Base-by-base conservation (phyloP, 257 asterid genomes). In the Capsicum pubescens region DNA sequence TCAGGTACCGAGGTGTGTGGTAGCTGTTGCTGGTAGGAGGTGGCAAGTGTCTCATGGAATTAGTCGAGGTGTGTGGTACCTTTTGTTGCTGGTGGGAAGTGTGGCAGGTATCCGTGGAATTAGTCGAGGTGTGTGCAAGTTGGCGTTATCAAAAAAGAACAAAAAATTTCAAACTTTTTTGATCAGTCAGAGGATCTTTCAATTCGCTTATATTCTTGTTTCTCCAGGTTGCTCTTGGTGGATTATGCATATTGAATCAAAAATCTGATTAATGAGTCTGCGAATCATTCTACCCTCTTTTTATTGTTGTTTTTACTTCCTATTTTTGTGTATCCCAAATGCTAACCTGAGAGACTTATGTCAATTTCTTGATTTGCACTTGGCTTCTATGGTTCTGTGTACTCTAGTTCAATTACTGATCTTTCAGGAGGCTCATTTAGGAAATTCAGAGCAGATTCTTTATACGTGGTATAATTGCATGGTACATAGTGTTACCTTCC, bases 361-460 rank as follows among this genome's bases (percentile, higher is more conserved):
- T 82, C 11, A 50, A 19, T 19, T 14, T 54, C 48, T 77, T 77
- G 64, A 54, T 14, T 26, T 54, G 82, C 26, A 17, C 7, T 74
- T 74, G 61, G 81, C 9, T 50, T 5, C 59, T 16, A 14, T 67
- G 54, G 21, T 67, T 63, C 54, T 35, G 9, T 44, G 78, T 66
- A 48, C 68, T 67, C 42, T 52, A 52, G 78, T 82, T 82, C 84
- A 54, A 36, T 82, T 82, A 58, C 39, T 67, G 68, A 54, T 58
- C 35, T 35, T 56, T 82, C 64, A 77, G 82, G 82, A 54, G 64
- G 82, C 82, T 77, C 61, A 77, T 54, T 77, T 77, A 77, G 82
- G 64, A 32, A 14, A 77, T 4, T 77, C 82, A 77, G 64, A 77
- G 64, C 17, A 54, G 54, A 77, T 52, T 54, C 46, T 77, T 77